Percentiles rank a stretch among this genome's conserved stretches.
Evolutionary conservation across 1,284 basidiomycete species (phyloP).

Genomic region (Sanghuangporus baumii): DNA sequence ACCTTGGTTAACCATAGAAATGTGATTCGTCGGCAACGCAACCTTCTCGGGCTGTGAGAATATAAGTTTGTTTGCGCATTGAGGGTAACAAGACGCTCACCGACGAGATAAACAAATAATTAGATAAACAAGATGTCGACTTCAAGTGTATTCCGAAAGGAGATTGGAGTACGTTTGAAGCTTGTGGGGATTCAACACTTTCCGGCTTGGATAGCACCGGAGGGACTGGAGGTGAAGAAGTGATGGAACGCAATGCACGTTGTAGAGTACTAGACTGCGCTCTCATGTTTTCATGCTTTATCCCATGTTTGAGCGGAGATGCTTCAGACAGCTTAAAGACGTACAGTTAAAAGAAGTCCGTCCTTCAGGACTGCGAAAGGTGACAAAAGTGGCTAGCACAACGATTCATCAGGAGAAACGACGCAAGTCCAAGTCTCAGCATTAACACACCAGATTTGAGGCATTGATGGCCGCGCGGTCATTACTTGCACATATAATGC

Average conservation of each 20-base stretch:
- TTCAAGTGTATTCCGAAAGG: neutral
- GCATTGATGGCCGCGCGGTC: neutral
- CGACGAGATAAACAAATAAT: neutral
- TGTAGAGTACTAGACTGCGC: neutral
- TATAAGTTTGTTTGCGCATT: neutral
- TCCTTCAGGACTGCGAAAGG: neutral
- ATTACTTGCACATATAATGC: neutral
- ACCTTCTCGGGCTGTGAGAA: neutral
- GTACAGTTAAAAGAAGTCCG: neutral
- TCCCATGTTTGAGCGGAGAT: neutral
- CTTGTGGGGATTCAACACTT: neutral
- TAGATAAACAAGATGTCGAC: neutral
- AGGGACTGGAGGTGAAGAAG: neutral
- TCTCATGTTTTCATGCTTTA: neutral
- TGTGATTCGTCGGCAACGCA: neutral
- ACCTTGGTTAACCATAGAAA: neutral
- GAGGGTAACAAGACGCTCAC: neutral
- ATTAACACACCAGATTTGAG: neutral
- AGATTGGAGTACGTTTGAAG: neutral
- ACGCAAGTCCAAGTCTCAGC: neutral
- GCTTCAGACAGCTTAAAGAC: neutral
- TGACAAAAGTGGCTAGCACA: constrained; percentile 4
- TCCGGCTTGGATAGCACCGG: neutral
- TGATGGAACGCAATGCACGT: neutral
- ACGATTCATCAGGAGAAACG: neutral